Evolutionary conservation across 306 rosid species (phyloP), one percentile per base, ranked within the genome.

Genomic region (Vigna unguiculata): DNA sequence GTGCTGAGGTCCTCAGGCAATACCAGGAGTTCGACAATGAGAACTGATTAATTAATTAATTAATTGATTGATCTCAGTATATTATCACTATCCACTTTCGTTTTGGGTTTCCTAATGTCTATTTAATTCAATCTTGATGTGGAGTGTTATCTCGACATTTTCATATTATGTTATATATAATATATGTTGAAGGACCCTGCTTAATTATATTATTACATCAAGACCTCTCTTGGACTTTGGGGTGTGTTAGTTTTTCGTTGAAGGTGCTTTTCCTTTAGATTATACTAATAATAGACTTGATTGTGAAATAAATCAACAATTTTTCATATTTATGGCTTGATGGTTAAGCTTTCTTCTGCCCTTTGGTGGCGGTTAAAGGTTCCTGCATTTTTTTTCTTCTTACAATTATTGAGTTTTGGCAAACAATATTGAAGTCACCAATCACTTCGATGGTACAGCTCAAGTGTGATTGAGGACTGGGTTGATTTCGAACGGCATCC

Each of bases 11-110:
- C 55, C 89, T 96, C 84, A 80, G 12, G 85, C 88, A 89, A 76
- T 83, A 89, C 86, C 86, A 88, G 84, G 90, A 83, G 85, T 78
- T 72, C 7, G 97, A 91, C n/a, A 81, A 83, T 24, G 90, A 90
- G 81, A 77, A 40, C 45, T 40, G 9, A 71, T 53, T 71, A 40
- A 71, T 53, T 71, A 62, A 46, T 74, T 71, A 69, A 67, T 58
- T 71, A 53, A 51, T 74, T 71, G 69, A 67, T 58, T 71, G 53
- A 51, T 72, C 71, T 77, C 62, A 82, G 65, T 70, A 34, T 74
- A 21, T 68, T 60, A 16, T 60, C 13, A 9, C 14, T 11, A 20
- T 24, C 48, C 38, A 28, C 25, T 19, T 48, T 66, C 1, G 73
- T 30, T 67, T 78, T 79, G 82, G 70, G 55, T 73, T 59, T 40